A percentile compares a stretch with the other conserved stretches of the same genome.
Evolutionary conservation across 805 yeast species (phyloP).

Genomic region (Brettanomyces custersianus): DNA sequence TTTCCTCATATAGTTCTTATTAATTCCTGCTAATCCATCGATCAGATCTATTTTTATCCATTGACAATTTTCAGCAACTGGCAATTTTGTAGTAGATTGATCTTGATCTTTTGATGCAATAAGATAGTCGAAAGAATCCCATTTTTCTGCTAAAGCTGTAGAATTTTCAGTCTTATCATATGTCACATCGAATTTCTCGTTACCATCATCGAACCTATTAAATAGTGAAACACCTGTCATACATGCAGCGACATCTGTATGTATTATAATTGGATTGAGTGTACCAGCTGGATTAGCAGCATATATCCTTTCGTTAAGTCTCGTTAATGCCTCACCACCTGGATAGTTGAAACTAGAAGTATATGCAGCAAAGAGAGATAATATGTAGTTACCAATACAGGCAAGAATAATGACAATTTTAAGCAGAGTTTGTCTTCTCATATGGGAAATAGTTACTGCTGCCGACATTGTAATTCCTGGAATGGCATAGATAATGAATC

Average conservation of each 20-base stretch:
- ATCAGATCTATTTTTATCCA: slow-evolving; percentile 38
- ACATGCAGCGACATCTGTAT: slow-evolving; percentile 72
- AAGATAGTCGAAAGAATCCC: slow-evolving; percentile 36
- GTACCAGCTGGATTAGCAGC: slow-evolving; percentile 1
- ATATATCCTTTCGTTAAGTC: slow-evolving; percentile 32
- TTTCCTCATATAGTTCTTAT: no score
- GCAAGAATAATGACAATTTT: neutral
- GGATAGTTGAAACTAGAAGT: slow-evolving; percentile 77
- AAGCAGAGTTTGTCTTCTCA: slow-evolving; percentile 4
- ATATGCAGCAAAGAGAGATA: slow-evolving; percentile 43
- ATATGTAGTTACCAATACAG: neutral
- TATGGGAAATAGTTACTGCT: slow-evolving; percentile 29
- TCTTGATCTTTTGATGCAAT: slow-evolving; percentile 30
- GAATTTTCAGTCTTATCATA: slow-evolving; percentile 74
- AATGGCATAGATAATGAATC: slow-evolving; percentile 69
- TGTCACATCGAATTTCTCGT: slow-evolving; percentile 17
- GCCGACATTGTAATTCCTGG: slow-evolving; percentile 63
- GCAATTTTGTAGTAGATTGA: slow-evolving; percentile 9
- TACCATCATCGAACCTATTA: slow-evolving; percentile 43
- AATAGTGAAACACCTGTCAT: slow-evolving; percentile 83
- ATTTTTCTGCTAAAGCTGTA: slow-evolving; percentile 20
- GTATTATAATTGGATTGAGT: slow-evolving; percentile 34
- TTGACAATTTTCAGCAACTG: slow-evolving; percentile 20
- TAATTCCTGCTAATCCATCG: slow-evolving; percentile 33
- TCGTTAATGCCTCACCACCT: slow-evolving; percentile 67